Base-by-base conservation (phyloP, 1,284 basidiomycete species). In the Schizophyllum commune region DNA sequence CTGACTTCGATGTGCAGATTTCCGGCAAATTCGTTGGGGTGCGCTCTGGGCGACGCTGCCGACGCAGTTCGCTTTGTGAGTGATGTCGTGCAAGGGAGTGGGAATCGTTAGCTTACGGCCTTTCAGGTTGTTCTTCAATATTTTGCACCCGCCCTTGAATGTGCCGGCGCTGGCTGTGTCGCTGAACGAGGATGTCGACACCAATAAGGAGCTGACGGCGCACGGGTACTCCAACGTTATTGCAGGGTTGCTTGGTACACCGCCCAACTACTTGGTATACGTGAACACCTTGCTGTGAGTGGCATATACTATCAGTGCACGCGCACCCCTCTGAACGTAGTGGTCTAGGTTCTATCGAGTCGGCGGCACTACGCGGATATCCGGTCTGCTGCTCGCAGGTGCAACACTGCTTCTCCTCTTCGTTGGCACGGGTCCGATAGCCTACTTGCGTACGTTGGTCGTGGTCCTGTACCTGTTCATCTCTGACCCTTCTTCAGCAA, bases 121-220 rank as follows among this genome's bases (percentile, higher is more conserved):
- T 58, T 17, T 56, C 34, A 89, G 88, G 61, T 64, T 95, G 52
- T 95, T 96, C 72, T 96, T 96, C 74, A 94, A 97, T 65, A 88
- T 98, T 59, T 75, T 99, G 11, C 96, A 98, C 71, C 96, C 97
- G 9, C 94, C 94, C 51, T 77, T 96, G 59, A 96, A 96, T 66
- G 92, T 98, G 1, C 96, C 96, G 2, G 94, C 96, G 5, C 79
- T 99, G 9, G 90, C 89, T 57, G 92, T 99, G n/a, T 96, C 93
- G 8, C 78, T 99, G 51, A 83, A 91, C 66, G 89, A 92, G 70
- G 95, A 98, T 60, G 87, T 98, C 61, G 88, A 98, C 68, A 96
- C 96, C 1, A 91, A 99, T 71, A 88, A 89, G 62, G 96, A 99
- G 72, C 85, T 99, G 1, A 83, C 97, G 52, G 94, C 86, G 0